phyloP scores from a whole-genome alignment of 441 rosid species.

The Erysimum cheiri region DNA sequence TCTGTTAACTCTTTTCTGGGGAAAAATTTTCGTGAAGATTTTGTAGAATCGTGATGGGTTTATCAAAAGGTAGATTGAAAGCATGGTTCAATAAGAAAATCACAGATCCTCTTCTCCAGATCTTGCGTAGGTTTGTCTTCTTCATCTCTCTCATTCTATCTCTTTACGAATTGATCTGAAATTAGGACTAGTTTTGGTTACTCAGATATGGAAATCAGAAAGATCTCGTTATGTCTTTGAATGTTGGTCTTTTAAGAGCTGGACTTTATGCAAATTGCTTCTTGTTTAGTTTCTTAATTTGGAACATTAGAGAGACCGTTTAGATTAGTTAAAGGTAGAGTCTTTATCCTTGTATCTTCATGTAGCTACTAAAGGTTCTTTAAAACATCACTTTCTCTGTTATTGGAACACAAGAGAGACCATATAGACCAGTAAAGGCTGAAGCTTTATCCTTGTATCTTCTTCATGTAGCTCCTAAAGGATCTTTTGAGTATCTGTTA shows the following conservation, averaged over 20 bases:
- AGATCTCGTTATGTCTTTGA: conserved; percentile 18
- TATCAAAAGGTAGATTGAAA: conserved; percentile 45
- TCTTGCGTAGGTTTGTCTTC: conserved; percentile 70
- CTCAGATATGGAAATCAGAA: not conserved
- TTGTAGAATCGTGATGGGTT: conserved; percentile 45
- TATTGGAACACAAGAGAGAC: conserved; percentile 10
- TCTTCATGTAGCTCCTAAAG: conserved; percentile 3
- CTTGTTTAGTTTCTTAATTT: conserved; percentile 22
- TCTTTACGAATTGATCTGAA: conserved; percentile 21
- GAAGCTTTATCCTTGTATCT: not conserved
- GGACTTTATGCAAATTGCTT: conserved; percentile 8
- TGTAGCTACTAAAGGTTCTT: not conserved
- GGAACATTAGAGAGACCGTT: conserved; percentile 7
- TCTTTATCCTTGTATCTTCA: not conserved
- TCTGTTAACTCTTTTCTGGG: conserved; percentile 10
- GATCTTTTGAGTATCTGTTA: not conserved
- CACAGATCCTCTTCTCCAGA: conserved; percentile 77
- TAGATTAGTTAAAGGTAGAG: not conserved
- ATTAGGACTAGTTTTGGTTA: conserved; percentile 13
- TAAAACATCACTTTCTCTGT: not conserved
- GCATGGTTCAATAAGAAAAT: conserved; percentile 69
- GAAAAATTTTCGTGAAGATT: not conserved
- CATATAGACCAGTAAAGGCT: not conserved
- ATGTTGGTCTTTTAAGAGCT: not conserved
- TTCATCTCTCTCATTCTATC: no score